Base-by-base conservation (phyloP, 257 asterid genomes). In the Euphrasia confusa region DNA sequence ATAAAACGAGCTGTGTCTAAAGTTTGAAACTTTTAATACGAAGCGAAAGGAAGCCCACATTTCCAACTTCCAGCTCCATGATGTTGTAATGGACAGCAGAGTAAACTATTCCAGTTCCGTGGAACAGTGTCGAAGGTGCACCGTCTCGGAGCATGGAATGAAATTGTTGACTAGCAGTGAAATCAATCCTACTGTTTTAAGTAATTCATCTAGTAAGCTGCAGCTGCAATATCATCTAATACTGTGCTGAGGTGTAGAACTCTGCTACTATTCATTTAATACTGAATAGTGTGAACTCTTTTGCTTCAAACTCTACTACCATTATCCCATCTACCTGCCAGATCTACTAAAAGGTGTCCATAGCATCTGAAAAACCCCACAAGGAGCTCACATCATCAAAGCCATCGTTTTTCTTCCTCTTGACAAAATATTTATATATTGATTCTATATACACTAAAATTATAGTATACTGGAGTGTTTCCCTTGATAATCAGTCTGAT, bases 401-500 rank as follows among this genome's bases (percentile, higher is more conserved):
- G 17, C 4, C 7, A 3, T n/a, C 10, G 1, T 49, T 14, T 49
- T 5, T 15, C 1, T 49, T 14, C 18, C 14, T n/a, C 10, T 47
- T 12, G 45, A 27, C n/a, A 21, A 21, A 21, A 21, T 21, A 1
- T 21, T 48, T 61, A 24, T 54, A 24, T 65, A 32, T 55, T 40
- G 42, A 49, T 63, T 58, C 67, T 45, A 56, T 61, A 33, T 32
- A 21, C 15, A 47, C 17, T 10, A 42, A 65, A 42, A 14, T 44
- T 45, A 21, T 44, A 21, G 24, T 21, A 49, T 54, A 44, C 2
- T 52, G 58, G 42, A 62, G 55, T 57, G 45, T 58, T 39, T 63
- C 13, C 33, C 68, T 39, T 42, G 44, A 10, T 58, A 32, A 54
- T 14, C 37, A 52, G 57, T 55, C 32, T 68, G 65, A 35, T 56